Conservation (phyloP, 805 yeast genomes). For the Candida cerambycidarum region DNA sequence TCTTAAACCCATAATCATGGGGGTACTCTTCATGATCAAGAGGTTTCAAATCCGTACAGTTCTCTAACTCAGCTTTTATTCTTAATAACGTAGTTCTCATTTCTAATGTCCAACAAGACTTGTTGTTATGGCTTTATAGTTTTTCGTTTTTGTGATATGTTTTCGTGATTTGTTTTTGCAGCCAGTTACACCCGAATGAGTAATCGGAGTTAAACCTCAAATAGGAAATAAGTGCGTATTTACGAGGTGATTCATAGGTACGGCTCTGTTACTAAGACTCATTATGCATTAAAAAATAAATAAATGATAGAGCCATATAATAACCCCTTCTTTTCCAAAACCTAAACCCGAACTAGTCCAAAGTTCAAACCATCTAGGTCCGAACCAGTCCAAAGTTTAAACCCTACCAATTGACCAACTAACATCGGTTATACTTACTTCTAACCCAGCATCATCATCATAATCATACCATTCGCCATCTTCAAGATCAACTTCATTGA, state of each 20-base stretch:
- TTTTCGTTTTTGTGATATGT: no score
- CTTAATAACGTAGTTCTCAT: conserved; percentile 15
- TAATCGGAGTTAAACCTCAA: conserved; percentile 1
- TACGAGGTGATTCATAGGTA: neutral
- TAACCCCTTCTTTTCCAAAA: no score
- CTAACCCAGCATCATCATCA: conserved; percentile 78
- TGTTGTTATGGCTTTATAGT: neutral
- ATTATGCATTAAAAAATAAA: neutral
- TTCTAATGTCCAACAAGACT: neutral
- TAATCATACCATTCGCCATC: conserved; percentile 95
- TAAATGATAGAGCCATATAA: no score
- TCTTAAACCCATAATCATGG: conserved; percentile 16
- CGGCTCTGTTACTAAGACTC: neutral
- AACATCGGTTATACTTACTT: conserved; percentile 79
- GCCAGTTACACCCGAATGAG: conserved; percentile 1
- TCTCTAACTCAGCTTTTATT: conserved; percentile 13
- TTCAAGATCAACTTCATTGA: conserved; percentile 64
- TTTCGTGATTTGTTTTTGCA: no score
- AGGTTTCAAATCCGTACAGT: conserved; percentile 15
- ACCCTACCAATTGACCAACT: conserved; percentile 56
- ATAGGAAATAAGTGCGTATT: neutral
- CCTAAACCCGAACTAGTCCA: no score
- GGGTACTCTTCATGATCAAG: conserved; percentile 17
- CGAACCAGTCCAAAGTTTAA: neutral
- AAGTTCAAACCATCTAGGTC: no score